Evolutionary conservation across 2,329 filamentous ascomycete species (phyloP), one percentile per base, ranked within the genome.

Genomic region (Colletotrichum graminicola): DNA sequence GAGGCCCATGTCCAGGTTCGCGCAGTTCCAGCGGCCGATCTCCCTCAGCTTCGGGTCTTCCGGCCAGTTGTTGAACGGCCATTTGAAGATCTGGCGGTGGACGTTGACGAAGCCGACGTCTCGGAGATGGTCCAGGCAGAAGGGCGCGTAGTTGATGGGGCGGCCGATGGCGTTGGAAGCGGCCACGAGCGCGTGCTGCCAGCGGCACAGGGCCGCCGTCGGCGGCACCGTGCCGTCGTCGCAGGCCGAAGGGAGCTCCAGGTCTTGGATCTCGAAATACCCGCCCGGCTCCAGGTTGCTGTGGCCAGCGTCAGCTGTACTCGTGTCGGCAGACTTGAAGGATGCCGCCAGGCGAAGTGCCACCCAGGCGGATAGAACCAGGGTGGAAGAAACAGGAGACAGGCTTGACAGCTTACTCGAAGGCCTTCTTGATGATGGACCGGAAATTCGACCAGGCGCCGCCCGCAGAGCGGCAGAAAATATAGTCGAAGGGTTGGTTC

Each of bases 401-500:
- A 43, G 18, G 14, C 12, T 62, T 18, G 26, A 34, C 18, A n/a
- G 5, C 66, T 12, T 34, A 69, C 67, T 69, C 67, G 34, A 36
- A 69, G 3, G 39, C 62, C 29, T 49, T 66, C 23, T 45, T 32
- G 10, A 69, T 69, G 5, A 69, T 69, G 14, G 62, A 54, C 18
- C 41, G 62, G 32, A 60, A 77, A 43, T 77, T 73, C 10, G 64
- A 23, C 59, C 81, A 77, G 29, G 74, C 74, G 11, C 75, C 77
- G 1, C 74, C 75, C 73, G 82, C 75, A 61, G 77, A 77, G 23
- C 81, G 80, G 21, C 71, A 76, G 60, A 82, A 83, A 23, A 85
- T 76, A 34, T 82, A 82, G 73, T 85, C 84, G 49, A 85, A 85
- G 1, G 77, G 75, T n/a, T 75, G 75, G 2, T 73, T 73, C 45